Evolutionary conservation across 2,329 filamentous ascomycete species (phyloP), one percentile per base, ranked within the genome.

Genomic region (Coniochaeta ligniaria): DNA sequence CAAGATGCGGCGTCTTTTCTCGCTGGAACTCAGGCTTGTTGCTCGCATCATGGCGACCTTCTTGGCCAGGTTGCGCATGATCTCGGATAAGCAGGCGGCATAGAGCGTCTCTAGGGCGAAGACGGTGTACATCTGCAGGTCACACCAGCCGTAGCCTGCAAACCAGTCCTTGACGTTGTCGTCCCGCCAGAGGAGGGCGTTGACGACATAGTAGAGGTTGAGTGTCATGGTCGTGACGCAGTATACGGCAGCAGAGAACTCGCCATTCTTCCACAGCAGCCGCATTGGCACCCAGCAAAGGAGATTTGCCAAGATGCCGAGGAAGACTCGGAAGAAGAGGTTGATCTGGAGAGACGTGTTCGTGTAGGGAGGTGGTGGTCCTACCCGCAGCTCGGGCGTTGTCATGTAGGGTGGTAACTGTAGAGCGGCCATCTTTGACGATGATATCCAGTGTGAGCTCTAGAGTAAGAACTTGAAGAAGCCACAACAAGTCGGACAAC

Each of bases 121-220:
- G 22, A 59, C 56, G 9, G 73, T 55, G 64, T 76, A 79, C 9
- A 70, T 67, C 65, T 81, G 75, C 36, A 84, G 11, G 65, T 86
- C 83, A 66, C 83, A 86, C 70, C 81, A 76, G 20, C 80, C 81
- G 26, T 73, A 68, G 58, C 83, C 83, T 2, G 74, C 69, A 73
- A 74, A 84, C 83, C 83, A 86, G 36, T 62, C 63, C 35, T 66
- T 66, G 61, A 80, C 76, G 67, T 84, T 70, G 67, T 86, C 75
- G 66, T 79, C 69, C 61, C 72, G 76, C 83, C 83, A 86, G 63
- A 84, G 74, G 28, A 82, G 72, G 1, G 81, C 71, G 70, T 81
- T 82, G 72, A 81, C 33, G 59, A 81, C 68, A 56, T 78, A 80
- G 59, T 79, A 67, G 47, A 79, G n/a, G 70, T 83, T 83, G 66